Evolutionary conservation across 108 stramenopile species (phyloP).

Genomic region (Discostella stelligeroides): DNA sequence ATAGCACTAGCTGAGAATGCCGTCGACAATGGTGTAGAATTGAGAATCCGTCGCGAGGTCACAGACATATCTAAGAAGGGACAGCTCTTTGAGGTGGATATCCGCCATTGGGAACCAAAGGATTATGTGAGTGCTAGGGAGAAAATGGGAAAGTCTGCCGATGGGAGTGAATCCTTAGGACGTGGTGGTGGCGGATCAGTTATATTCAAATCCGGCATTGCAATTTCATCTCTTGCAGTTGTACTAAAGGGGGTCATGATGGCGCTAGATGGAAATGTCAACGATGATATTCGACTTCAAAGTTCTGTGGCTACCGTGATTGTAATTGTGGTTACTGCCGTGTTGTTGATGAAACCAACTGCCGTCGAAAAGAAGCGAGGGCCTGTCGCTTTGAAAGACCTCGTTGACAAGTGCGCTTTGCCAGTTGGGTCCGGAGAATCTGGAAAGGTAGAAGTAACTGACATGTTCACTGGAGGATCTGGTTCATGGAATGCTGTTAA

Average conservation of each 20-base stretch:
- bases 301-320: slow-evolving; percentile 32
- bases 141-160: slow-evolving; percentile 44
- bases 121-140: slow-evolving; percentile 53
- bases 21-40: slow-evolving; percentile 83
- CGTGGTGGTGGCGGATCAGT: neutral
- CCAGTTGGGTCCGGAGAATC: slow-evolving; percentile 53
- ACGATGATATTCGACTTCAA: slow-evolving; percentile 18
- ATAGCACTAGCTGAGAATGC: slow-evolving; percentile 86
- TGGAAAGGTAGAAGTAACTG: slow-evolving; percentile 55
- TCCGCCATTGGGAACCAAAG: slow-evolving; percentile 74
- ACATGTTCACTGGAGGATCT: slow-evolving; percentile 75
- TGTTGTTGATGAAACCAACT: slow-evolving; percentile 18
- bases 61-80: slow-evolving; percentile 41
- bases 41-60: slow-evolving; percentile 77
- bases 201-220: slow-evolving; percentile 25
- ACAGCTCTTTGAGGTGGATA: slow-evolving; percentile 36
- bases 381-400: slow-evolving; percentile 34
- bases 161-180: slow-evolving; percentile 29
- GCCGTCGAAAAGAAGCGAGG: slow-evolving; percentile 5
- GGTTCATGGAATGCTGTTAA: slow-evolving; percentile 58
- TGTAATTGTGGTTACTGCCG: slow-evolving; percentile 31
- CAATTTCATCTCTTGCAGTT: slow-evolving; percentile 29
- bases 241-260: slow-evolving; percentile 37
- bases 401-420: slow-evolving; percentile 56
- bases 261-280: slow-evolving; percentile 32